A percentile compares a stretch with the other conserved stretches of the same genome.
These are phyloP conservation scores for Penicillium desertorum DNA, from an alignment of 495 filamentous ascomycete species.

Conservation along the genomic window DNA sequence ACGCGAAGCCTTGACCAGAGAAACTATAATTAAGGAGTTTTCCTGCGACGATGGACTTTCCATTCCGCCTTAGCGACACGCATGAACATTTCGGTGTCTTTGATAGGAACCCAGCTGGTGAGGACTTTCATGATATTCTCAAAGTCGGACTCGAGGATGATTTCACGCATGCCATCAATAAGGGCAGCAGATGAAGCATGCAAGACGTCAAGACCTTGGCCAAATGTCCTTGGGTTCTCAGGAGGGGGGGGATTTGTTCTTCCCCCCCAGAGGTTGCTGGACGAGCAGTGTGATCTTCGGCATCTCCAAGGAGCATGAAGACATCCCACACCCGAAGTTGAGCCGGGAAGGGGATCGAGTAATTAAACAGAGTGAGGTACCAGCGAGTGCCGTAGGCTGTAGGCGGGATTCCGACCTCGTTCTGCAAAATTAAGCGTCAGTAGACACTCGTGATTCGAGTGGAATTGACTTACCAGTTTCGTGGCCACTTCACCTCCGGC, in stretches of 20 bases:
- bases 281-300: slow-evolving; percentile 32
- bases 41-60: slow-evolving; percentile 66
- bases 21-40: slow-evolving; percentile 17
- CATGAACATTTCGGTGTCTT: slow-evolving; percentile 94
- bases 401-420: slow-evolving; percentile 75
- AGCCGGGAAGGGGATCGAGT: slow-evolving; percentile 92
- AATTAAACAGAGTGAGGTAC: slow-evolving; percentile 98
- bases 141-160: slow-evolving; percentile 91
- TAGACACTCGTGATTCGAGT: neutral
- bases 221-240: slow-evolving; percentile 44
- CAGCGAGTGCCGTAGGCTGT: slow-evolving; percentile 94
- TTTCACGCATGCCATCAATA: slow-evolving; percentile 88
- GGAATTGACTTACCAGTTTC: slow-evolving; percentile 64
- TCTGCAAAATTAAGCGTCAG: slow-evolving; percentile 45
- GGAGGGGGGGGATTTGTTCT: slow-evolving; percentile 25
- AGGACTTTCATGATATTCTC: slow-evolving; percentile 98
- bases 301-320: slow-evolving; percentile 94
- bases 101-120: slow-evolving; percentile 92
- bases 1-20: neutral
- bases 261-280: slow-evolving; percentile 42
- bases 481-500: slow-evolving; percentile 67
- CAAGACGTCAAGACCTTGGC: slow-evolving; percentile 77
- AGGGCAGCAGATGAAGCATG: slow-evolving; percentile 90
- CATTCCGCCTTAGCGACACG: slow-evolving; percentile 90
- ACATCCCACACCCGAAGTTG: slow-evolving; percentile 99